phyloP scores from a whole-genome alignment of 2,329 filamentous ascomycete genomes.

The Thielaviopsis musarum region DNA sequence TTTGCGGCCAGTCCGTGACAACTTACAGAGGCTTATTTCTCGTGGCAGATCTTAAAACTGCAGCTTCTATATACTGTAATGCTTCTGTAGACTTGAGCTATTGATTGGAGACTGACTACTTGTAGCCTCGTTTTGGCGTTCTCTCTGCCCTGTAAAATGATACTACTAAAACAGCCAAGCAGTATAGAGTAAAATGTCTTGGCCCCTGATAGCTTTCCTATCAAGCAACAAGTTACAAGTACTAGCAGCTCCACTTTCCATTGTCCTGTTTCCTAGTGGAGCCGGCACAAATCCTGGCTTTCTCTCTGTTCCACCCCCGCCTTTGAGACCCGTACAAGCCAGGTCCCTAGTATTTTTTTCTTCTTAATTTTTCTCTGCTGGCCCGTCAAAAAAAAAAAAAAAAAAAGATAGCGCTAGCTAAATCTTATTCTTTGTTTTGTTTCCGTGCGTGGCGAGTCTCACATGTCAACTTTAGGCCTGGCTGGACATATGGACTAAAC shows the following conservation, averaged over 20 bases:
- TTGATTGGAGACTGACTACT: too few species aligned
- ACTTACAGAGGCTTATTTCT: too few species aligned
- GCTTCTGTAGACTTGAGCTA: too few species aligned
- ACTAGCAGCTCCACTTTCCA: background rate
- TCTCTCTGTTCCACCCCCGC: background rate
- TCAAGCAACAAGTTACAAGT: background rate
- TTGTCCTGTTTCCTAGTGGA: background rate
- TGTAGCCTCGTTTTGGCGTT: too few species aligned
- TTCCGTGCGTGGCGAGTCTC: background rate
- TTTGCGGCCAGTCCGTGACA: too few species aligned
- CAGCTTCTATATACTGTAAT: too few species aligned
- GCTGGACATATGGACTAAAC: background rate
- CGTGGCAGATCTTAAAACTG: too few species aligned
- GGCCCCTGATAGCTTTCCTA: too few species aligned
- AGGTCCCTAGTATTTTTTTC: background rate
- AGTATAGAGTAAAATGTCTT: too few species aligned
- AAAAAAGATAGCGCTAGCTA: background rate
- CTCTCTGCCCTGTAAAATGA: too few species aligned
- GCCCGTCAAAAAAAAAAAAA: background rate
- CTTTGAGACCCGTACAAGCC: background rate
- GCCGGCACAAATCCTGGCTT: background rate
- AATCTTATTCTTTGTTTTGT: background rate
- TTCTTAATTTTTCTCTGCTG: background rate
- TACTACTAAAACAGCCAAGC: too few species aligned
- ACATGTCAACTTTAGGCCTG: background rate